phyloP scores from a whole-genome alignment of 2,329 filamentous ascomycete species.

The Colletotrichum eremochloae region DNA sequence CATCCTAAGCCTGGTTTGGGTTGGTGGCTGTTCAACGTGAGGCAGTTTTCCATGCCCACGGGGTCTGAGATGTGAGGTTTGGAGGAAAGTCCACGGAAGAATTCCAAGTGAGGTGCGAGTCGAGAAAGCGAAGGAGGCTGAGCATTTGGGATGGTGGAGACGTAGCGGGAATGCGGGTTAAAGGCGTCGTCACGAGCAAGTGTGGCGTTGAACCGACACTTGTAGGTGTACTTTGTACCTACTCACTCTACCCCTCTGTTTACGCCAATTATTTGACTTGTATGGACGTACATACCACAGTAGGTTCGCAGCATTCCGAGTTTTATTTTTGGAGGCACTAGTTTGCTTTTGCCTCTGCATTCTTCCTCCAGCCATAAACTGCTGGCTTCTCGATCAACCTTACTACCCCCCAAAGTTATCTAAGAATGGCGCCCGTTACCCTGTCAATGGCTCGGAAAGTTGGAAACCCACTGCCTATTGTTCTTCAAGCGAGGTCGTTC shows the following conservation, averaged over 20 bases:
- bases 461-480: background rate
- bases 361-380: background rate
- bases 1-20: background rate
- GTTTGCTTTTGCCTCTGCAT: background rate
- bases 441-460: constrained; percentile 36
- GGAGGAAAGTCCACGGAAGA: constrained; percentile 10
- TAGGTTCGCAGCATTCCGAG: background rate
- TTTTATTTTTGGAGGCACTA: constrained; percentile 35
- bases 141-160: constrained; percentile 24
- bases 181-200: constrained; percentile 38
- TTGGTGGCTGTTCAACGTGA: constrained; percentile 18
- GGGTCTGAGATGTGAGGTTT: background rate
- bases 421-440: constrained; percentile 35
- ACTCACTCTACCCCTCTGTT: background rate
- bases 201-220: constrained; percentile 29
- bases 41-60: constrained; percentile 3
- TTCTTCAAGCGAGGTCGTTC: background rate
- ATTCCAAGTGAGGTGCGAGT: background rate
- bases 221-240: background rate
- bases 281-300: background rate
- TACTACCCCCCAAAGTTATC: background rate
- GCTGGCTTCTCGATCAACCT: background rate
- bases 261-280: background rate
- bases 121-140: constrained; percentile 35
- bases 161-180: background rate